Evolutionary conservation across 371 early-diverging fungal genomes (phyloP).

Genomic region (Dinochytrium kinnereticum): DNA sequence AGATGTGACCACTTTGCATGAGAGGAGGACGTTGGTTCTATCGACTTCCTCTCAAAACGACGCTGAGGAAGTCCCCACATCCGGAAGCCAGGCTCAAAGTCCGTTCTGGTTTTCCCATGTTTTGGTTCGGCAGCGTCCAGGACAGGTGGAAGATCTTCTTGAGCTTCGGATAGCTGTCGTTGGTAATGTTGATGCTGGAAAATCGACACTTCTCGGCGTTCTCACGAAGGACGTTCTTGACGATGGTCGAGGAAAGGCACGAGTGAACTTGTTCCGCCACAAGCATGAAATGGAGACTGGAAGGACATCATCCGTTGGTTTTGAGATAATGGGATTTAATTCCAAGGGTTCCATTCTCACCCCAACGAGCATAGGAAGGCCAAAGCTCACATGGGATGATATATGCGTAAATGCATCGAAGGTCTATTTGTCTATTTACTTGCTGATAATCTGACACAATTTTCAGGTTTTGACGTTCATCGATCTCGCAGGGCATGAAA

Average conservation of each 20-base stretch:
- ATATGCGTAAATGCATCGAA: conserved; percentile 78
- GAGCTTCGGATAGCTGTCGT: conserved; percentile 90
- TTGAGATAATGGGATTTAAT: conserved; percentile 89
- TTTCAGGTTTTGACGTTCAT: conserved; percentile 75
- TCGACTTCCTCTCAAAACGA: conserved; percentile 24
- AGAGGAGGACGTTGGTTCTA: conserved; percentile 42
- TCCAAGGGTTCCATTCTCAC: conserved; percentile 68
- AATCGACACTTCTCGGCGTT: conserved; percentile 89
- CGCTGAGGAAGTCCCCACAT: conserved; percentile 20
- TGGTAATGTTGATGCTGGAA: conserved; percentile 83
- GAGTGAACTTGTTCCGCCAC: conserved; percentile 87
- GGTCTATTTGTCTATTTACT: conserved; percentile 28
- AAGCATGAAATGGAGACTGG: conserved; percentile 94
- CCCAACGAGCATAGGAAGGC: conserved; percentile 60
- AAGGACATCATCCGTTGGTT: conserved; percentile 88
- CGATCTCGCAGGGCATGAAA: conserved; percentile 93
- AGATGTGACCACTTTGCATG: conserved; percentile 69
- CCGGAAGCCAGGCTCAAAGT: conserved; percentile 34
- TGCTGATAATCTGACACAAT: not conserved
- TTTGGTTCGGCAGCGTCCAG: conserved; percentile 72
- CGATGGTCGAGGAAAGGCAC: conserved; percentile 92
- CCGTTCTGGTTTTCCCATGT: conserved; percentile 47
- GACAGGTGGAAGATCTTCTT: conserved; percentile 73
- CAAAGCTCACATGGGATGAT: conserved; percentile 81
- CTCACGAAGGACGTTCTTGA: conserved; percentile 87